Base-by-base conservation (phyloP, 768 basidiomycete genomes). In the Ramaria rubella region DNA sequence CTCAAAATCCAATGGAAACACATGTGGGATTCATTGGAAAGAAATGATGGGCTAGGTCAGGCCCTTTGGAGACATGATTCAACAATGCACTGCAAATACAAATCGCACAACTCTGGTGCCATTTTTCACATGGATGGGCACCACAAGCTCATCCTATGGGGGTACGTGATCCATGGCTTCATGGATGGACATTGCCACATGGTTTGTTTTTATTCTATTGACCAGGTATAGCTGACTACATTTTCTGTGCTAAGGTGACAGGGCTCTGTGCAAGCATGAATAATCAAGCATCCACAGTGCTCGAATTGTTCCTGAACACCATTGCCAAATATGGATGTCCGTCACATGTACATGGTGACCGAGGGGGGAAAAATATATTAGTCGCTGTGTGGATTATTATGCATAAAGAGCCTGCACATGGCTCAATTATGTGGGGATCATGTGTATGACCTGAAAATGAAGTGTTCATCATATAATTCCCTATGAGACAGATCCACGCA, bases 331-430 rank as follows among this genome's bases (percentile, higher is more conserved):
- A n/a, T n/a, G n/a, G n/a, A n/a, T n/a, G n/a, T 62, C 75, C 73
- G 0, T 65, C 62, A 3, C 58, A 68, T 2, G 29, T 71, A 3
- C 55, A 70, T 5, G 75, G 72, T 5, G 73, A 76, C 57, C 71
- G 73, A 66, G 74, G 76, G 4, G 61, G 60, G 6, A 72, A 75
- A 58, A 75, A 76, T 59, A 31, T n/a, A n/a, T n/a, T n/a, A n/a
- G n/a, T n/a, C n/a, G n/a, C n/a, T n/a, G n/a, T n/a, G n/a, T n/a
- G n/a, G n/a, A n/a, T n/a, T n/a, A n/a, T n/a, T n/a, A n/a, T n/a
- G n/a, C n/a, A n/a, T n/a, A n/a, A n/a, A n/a, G n/a, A n/a, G n/a
- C n/a, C n/a, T n/a, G 72, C 2, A 52, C 61, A n/a, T n/a, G n/a
- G n/a, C n/a, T n/a, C n/a, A n/a, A n/a, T n/a, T 17, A 68, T 75